Base-by-base conservation (phyloP, 1,139 yeast genomes). In the Nakaseomyces nivariensis region DNA sequence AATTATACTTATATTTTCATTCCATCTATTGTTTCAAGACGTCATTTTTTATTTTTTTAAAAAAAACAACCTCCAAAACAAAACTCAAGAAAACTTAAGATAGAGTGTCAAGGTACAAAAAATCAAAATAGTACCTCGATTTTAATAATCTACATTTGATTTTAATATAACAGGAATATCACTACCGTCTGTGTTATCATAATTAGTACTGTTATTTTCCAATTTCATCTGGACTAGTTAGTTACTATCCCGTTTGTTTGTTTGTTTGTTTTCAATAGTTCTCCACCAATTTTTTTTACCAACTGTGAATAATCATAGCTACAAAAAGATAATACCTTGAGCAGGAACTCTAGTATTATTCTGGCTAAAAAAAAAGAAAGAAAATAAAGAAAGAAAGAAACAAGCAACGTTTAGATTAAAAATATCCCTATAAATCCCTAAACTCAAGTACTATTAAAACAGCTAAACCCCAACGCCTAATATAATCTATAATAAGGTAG, bases 301-400 rank as follows among this genome's bases (percentile, higher is more conserved):
- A 4, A 36, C 6, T 13, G 13, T 33, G 36, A 9, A 10, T 33
- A 10, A 33, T 5, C 36, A 33, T 8, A 33, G 36, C 36, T 33
- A 5, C 13, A 33, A 8, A 33, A 5, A n/a, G 4, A 38, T 24
- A 25, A 38, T 7, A 26, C 42, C 4, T 25, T 38, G 42, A 38
- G 42, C 42, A 38, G 42, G 42, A 38, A 38, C 42, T 38, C 42
- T 38, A 38, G 42, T 26, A 6, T 38, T 38, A 10, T 37, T n/a
- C 40, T 6, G 11, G 24, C 40, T n/a, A 34, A 17, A 17, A 37
- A 7, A 37, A 37, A 1, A n/a, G n/a, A n/a, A n/a, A 37, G 3
- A 38, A 26, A 38, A 25, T 17, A 36, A 36, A n/a, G 36, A 8
- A 5, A 33, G 10, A 11, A 10, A 33, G 36, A 10, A 33, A 5